Conservation (phyloP, 805 yeast species). For the Candida xyloterini region DNA sequence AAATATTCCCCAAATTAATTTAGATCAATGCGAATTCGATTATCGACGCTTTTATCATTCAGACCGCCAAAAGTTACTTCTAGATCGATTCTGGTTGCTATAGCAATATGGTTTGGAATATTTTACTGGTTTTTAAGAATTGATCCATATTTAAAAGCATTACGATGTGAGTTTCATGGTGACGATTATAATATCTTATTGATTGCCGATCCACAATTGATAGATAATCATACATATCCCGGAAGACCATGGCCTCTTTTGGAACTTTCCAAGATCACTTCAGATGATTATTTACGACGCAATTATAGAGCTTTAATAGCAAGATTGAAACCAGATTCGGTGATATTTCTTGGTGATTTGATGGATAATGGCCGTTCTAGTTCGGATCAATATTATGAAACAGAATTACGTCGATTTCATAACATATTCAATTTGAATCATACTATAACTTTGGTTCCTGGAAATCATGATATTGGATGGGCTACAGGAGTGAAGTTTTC, state of each 20-base stretch:
- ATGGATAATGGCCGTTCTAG: constrained; percentile 96
- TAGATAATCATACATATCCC: constrained; percentile 88
- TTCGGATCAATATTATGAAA: constrained; percentile 55
- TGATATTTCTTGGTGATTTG: constrained; percentile 83
- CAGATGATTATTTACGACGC: constrained; percentile 77
- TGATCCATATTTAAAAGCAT: constrained; percentile 5
- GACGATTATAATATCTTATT: constrained; percentile 31
- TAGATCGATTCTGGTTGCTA: constrained; percentile 4
- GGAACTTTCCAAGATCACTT: constrained; percentile 51
- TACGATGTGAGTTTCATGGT: constrained; percentile 11
- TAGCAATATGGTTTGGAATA: constrained; percentile 13
- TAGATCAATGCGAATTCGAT: constrained; percentile 7
- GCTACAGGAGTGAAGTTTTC: constrained; percentile 64
- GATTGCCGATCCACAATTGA: constrained; percentile 92
- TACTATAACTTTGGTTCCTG: constrained; percentile 57
- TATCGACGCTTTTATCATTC: constrained; percentile 1
- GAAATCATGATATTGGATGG: constrained; percentile 96
- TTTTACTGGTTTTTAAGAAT: constrained; percentile 15
- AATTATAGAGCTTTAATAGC: constrained; percentile 56
- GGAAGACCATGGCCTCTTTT: constrained; percentile 47
- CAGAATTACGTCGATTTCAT: constrained; percentile 68
- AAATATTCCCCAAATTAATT: no score
- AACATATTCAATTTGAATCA: constrained; percentile 53
- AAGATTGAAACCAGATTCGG: constrained; percentile 72
- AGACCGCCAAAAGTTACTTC: constrained; percentile 1